Base-by-base conservation (phyloP, 208 protist species). In the Crithidia fasciculata region DNA sequence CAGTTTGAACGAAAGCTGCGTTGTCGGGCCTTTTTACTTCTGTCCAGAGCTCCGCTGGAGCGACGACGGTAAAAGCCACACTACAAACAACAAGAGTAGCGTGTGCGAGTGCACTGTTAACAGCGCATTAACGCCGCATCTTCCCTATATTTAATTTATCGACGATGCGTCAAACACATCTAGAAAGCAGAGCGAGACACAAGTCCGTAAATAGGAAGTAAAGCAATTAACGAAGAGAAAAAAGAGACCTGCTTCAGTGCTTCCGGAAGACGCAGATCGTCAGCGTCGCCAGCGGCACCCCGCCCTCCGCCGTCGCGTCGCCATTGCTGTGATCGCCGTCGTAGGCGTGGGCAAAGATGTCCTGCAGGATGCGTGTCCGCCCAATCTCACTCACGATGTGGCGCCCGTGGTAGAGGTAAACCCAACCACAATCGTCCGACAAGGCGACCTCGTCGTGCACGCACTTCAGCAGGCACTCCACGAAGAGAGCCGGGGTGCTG, bases 191-290 rank as follows among this genome's bases (percentile, higher is more conserved):
- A 16, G 5, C 56, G 10, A 40, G 39, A 28, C 28, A 28, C 28
- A 28, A 28, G 28, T 28, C 28, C 28, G 28, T 28, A 28, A 28
- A 28, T 28, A 28, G 28, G 28, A 28, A 28, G 28, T 28, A 49
- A 49, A 49, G 0, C 9, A 49, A 13, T 49, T 49, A 8, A 49
- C 45, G 45, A 49, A 13, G 12, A 8, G 45, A 15, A 13, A 15
- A 15, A 49, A 49, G 45, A 13, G 0, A 49, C 10, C 10, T 6
- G 9, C 9, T 13, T 49, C 37, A 84, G 61, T 54, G 76, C 56
- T 69, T 84, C 16, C 74, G 59, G 47, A 84, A 80, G 40, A 84
- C 58, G 47, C 80, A 84, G 36, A 84, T 68, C 16, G 69, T 74
- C 36, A 84, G 44, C 37, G 64, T 44, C 13, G 62, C 39, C 28